phyloP scores from a whole-genome alignment of 257 asterid species.

The Solanum chilense region DNA sequence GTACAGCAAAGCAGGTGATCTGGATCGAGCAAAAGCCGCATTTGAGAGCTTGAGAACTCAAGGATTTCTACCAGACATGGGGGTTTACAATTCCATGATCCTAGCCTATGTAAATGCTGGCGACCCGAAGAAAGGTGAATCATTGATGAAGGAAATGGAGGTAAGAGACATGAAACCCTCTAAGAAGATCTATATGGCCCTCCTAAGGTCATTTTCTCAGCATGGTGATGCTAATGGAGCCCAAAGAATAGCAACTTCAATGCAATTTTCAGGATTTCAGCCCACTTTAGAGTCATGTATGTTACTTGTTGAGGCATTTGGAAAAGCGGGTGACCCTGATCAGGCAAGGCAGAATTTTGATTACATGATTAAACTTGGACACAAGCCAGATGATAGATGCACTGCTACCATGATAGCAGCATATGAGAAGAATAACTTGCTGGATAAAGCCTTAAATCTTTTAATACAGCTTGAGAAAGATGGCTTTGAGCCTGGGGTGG shows the following conservation, averaged over 20 bases:
- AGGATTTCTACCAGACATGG: conserved; percentile 56
- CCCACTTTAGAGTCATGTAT: conserved; percentile 40
- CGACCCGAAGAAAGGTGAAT: conserved; percentile 25
- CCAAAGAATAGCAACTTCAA: conserved; percentile 23
- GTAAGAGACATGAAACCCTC: conserved; percentile 35
- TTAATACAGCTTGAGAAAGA: conserved; percentile 60
- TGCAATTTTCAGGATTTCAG: conserved; percentile 43
- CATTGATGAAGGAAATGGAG: conserved; percentile 53
- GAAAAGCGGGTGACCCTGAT: conserved; percentile 16
- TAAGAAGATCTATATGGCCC: conserved; percentile 48
- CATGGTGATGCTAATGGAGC: conserved; percentile 27
- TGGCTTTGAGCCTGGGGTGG: conserved; percentile 66
- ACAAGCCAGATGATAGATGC: conserved; percentile 75
- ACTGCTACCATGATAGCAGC: conserved; percentile 54
- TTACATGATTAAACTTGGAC: conserved; percentile 42
- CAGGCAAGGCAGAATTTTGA: conserved; percentile 41
- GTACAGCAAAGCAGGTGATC: conserved; percentile 62
- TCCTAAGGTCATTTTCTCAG: conserved; percentile 45
- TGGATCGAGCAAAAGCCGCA: conserved; percentile 39
- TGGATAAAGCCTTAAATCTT: conserved; percentile 55
- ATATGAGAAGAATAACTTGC: conserved; percentile 38
- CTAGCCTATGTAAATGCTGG: conserved; percentile 61
- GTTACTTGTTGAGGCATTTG: conserved; percentile 54
- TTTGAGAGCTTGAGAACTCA: conserved; percentile 33
- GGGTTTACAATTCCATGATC: conserved; percentile 50